Conservation (phyloP, 257 asterid species). For the Jasminum sambac region DNA sequence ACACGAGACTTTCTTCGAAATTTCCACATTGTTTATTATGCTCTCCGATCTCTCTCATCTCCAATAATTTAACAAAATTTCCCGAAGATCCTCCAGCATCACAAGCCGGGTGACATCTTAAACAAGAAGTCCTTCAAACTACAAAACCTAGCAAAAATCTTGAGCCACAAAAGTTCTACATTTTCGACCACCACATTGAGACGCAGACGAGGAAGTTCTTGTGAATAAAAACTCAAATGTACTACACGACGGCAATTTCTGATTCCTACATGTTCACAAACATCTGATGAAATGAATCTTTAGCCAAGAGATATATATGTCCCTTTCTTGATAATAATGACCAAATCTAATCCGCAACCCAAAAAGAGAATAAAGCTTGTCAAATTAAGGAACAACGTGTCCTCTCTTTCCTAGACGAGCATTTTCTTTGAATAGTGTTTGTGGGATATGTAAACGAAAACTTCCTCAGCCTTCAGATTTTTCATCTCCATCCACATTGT, state of each 20-base stretch:
- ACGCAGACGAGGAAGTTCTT: neutral
- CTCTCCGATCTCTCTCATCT: too few relatives aligned
- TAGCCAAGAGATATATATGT: neutral
- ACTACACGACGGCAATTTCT: neutral
- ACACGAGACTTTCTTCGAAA: too few relatives aligned
- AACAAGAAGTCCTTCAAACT: too few relatives aligned
- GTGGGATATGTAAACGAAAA: neutral
- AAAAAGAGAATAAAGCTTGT: neutral
- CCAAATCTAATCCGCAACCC: neutral
- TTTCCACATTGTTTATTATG: too few relatives aligned
- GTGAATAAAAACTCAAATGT: neutral
- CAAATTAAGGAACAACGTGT: neutral
- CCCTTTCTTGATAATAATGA: neutral
- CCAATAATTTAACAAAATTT: too few relatives aligned
- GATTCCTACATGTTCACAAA: neutral
- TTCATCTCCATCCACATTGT: conserved; percentile 35
- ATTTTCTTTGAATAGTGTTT: neutral
- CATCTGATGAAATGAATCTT: neutral
- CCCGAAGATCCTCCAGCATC: too few relatives aligned
- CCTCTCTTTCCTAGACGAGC: neutral
- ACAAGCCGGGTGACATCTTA: too few relatives aligned
- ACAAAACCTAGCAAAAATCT: neutral
- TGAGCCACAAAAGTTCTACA: neutral
- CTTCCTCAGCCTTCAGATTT: conserved; percentile 28
- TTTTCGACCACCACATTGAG: neutral